phyloP scores from a whole-genome alignment of 2,329 filamentous ascomycete species.

The Mycocentrospora acerina region DNA sequence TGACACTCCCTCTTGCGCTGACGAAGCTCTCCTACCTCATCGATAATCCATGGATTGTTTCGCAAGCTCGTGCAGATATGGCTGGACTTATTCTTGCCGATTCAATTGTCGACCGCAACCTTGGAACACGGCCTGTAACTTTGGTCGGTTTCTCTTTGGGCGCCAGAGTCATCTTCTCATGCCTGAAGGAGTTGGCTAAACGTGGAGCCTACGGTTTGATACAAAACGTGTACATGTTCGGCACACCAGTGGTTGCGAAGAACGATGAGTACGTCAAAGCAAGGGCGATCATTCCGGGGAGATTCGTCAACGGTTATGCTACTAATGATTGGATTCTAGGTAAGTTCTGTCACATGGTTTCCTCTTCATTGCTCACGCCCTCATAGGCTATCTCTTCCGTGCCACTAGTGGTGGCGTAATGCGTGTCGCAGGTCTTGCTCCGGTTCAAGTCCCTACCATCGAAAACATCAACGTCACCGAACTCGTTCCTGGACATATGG shows the following conservation, averaged over 20 bases:
- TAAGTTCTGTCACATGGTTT: conserved; percentile 8
- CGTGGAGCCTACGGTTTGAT: conserved; percentile 83
- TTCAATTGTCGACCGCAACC: conserved; percentile 85
- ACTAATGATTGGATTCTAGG: conserved; percentile 96
- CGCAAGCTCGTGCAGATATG: conserved; percentile 81
- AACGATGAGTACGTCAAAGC: conserved; percentile 84
- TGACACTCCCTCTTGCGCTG: conserved; percentile 88
- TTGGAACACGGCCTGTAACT: conserved; percentile 88
- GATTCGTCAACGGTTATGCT: conserved; percentile 93
- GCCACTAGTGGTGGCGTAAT: conserved; percentile 91
- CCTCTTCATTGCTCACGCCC: conserved; percentile 7
- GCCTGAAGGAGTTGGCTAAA: conserved; percentile 79
- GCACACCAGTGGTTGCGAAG: conserved; percentile 87
- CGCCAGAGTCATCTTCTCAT: conserved; percentile 88
- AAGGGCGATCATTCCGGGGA: conserved; percentile 81
- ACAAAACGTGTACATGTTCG: conserved; percentile 95
- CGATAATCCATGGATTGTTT: conserved; percentile 98
- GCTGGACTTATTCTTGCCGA: conserved; percentile 93
- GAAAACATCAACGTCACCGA: conserved; percentile 90
- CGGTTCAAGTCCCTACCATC: conserved; percentile 76
- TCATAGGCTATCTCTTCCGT: conserved; percentile 79
- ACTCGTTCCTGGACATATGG: conserved; percentile 89
- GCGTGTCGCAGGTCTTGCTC: conserved; percentile 78
- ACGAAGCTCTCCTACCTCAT: conserved; percentile 95
- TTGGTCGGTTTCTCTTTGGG: conserved; percentile 94